These are phyloP conservation scores for Bryoerythrophyllum caledonicum DNA, from an alignment of 225 moss, liverwort and hornwort species.

Conservation along the genomic window DNA sequence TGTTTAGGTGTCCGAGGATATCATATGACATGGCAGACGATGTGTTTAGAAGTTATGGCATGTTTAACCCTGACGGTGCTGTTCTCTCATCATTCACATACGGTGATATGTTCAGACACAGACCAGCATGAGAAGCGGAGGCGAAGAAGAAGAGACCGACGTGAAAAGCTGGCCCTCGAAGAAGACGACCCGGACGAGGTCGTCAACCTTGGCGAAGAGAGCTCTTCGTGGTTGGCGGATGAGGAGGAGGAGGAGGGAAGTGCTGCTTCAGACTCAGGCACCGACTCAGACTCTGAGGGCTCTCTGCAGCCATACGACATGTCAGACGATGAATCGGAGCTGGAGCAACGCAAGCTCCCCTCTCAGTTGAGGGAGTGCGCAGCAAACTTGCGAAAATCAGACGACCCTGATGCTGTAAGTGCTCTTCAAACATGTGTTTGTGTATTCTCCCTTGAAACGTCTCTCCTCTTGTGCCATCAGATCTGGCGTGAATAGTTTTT, in stretches of 20 bases:
- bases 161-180: slow-evolving; percentile 67
- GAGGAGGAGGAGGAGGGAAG: slow-evolving; percentile 43
- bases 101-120: slow-evolving; percentile 24
- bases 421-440: slow-evolving; percentile 3
- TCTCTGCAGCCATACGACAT: slow-evolving; percentile 86
- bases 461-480: slow-evolving; percentile 6
- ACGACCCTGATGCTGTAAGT: slow-evolving; percentile 79
- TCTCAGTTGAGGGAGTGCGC: slow-evolving; percentile 69
- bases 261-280: slow-evolving; percentile 40
- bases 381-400: slow-evolving; percentile 73
- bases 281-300: slow-evolving; percentile 48
- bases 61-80: background rate
- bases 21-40: no score
- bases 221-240: slow-evolving; percentile 45
- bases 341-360: slow-evolving; percentile 64
- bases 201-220: slow-evolving; percentile 67
- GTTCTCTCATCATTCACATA: no score
- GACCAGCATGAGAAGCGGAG: slow-evolving; percentile 46
- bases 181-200: slow-evolving; percentile 95
- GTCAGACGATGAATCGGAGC: slow-evolving; percentile 75
- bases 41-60: no score
- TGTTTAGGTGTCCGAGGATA: slow-evolving; percentile 2
- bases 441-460: slow-evolving; percentile 14
- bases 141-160: slow-evolving; percentile 58
- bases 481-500: no score